Evolutionary conservation across 2,329 filamentous ascomycete genomes (phyloP).

Genomic region (Chrysoporthe austroafricana): DNA sequence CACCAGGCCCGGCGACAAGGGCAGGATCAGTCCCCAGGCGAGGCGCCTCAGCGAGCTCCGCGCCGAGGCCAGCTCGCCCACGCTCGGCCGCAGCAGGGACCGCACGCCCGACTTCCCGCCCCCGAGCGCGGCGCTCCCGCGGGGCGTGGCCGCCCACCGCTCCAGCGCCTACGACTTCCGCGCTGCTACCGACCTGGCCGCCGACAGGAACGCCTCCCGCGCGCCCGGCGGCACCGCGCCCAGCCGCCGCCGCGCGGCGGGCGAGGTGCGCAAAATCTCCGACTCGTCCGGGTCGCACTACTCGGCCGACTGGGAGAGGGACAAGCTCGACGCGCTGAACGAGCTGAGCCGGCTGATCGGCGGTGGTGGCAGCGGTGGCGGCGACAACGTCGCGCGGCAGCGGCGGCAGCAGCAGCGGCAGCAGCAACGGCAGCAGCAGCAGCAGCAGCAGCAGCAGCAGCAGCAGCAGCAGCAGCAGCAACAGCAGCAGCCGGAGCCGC

Average conservation of each 20-base stretch:
- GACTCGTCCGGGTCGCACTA: constrained; percentile 19
- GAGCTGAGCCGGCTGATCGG: constrained; percentile 20
- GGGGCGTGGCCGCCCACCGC: constrained; percentile 29
- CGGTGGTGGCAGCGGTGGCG: neutral
- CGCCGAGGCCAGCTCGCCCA: constrained; percentile 33
- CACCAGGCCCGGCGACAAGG: neutral
- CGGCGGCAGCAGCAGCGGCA: neutral
- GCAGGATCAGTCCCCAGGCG: neutral
- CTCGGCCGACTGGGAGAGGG: constrained; percentile 21
- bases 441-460: neutral
- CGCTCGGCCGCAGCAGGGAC: constrained; percentile 23
- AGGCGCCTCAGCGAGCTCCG: constrained; percentile 30
- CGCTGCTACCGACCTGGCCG: constrained; percentile 8
- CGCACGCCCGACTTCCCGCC: constrained; percentile 23
- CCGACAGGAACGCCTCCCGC: neutral
- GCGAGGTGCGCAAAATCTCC: constrained; percentile 27
- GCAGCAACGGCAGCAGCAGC: neutral
- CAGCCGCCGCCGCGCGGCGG: constrained; percentile 10
- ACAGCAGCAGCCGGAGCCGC: neutral
- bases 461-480: constrained; percentile 1
- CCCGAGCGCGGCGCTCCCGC: constrained; percentile 31
- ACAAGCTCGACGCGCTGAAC: constrained; percentile 19
- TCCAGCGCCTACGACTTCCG: constrained; percentile 40
- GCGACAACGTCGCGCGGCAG: neutral
- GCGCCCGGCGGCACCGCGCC: neutral